Percentiles rank a stretch among this genome's conserved stretches.
Evolutionary conservation across 75 land plant genomes (phyloP).

Genomic region (Cupressus sempervirens): DNA sequence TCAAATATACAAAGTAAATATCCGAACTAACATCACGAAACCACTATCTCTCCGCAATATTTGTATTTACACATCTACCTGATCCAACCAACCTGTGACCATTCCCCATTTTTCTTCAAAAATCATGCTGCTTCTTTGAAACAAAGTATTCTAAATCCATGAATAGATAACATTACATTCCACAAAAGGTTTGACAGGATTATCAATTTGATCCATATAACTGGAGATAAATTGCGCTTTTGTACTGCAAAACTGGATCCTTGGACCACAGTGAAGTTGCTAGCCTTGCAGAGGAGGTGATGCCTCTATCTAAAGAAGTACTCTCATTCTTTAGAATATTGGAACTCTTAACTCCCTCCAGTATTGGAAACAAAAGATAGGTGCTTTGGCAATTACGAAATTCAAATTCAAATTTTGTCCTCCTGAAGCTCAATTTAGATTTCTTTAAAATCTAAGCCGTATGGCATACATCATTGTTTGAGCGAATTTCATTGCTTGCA

Average conservation of each 20-base stretch:
- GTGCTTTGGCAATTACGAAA: not conserved
- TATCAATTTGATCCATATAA: not conserved
- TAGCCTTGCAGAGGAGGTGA: not conserved
- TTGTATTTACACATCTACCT: constrained; percentile 11
- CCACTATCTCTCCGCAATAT: not conserved
- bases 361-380: not conserved
- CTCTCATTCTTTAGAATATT: constrained; percentile 8
- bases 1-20: constrained; percentile 3
- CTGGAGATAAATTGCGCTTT: not conserved
- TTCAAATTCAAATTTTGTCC: not conserved
- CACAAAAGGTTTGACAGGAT: not conserved
- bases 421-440: not conserved
- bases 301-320: not conserved
- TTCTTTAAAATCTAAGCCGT: not conserved
- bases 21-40: not conserved
- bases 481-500: not conserved
- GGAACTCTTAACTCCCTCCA: not conserved
- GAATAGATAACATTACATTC: constrained; percentile 1
- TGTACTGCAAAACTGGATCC: not conserved
- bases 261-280: not conserved
- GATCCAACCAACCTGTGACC: not conserved
- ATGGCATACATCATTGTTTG: constrained; percentile 5
- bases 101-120: not conserved
- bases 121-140: constrained; percentile 5
- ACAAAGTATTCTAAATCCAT: not conserved